Percentiles rank a stretch among this genome's conserved stretches.
phyloP scores from a whole-genome alignment of 305 asterid species.

The Solanum hybrid region DNA sequence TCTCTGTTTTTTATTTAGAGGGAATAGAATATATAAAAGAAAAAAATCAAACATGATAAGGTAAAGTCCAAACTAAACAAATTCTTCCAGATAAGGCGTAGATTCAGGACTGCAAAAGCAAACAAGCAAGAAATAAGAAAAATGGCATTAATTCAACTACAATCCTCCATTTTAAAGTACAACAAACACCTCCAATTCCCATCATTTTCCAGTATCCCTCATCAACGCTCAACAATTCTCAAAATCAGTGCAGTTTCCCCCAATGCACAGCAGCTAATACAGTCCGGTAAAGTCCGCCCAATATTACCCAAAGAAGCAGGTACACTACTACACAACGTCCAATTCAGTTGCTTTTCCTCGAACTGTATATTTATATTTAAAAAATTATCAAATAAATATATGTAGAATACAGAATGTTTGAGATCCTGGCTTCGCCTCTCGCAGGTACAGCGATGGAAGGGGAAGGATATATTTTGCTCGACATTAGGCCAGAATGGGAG shows the following conservation, averaged over 20 bases:
- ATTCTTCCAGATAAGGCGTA: background rate
- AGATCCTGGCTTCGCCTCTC: background rate
- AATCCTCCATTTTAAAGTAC: conserved; percentile 24
- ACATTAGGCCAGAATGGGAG: conserved; percentile 88
- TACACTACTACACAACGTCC: background rate
- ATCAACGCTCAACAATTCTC: conserved; percentile 25
- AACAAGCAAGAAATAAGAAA: background rate
- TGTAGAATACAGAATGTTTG: background rate
- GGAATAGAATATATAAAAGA: background rate
- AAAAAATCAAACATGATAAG: background rate
- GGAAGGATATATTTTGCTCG: conserved; percentile 64
- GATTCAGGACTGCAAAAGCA: background rate
- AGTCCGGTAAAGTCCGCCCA: conserved; percentile 62
- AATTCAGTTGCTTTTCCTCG: background rate
- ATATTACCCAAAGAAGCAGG: conserved; percentile 62
- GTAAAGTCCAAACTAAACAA: background rate
- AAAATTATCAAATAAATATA: background rate
- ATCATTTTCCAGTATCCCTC: conserved; percentile 18
- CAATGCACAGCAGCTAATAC: conserved; percentile 54
- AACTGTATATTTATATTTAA: background rate
- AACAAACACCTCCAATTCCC: conserved; percentile 21
- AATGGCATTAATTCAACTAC: conserved; percentile 48
- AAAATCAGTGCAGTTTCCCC: conserved; percentile 33
- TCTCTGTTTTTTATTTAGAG: background rate
- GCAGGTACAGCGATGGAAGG: conserved; percentile 38